Conservation (phyloP, 306 rosid species). For the Erythrophleum fordii region DNA sequence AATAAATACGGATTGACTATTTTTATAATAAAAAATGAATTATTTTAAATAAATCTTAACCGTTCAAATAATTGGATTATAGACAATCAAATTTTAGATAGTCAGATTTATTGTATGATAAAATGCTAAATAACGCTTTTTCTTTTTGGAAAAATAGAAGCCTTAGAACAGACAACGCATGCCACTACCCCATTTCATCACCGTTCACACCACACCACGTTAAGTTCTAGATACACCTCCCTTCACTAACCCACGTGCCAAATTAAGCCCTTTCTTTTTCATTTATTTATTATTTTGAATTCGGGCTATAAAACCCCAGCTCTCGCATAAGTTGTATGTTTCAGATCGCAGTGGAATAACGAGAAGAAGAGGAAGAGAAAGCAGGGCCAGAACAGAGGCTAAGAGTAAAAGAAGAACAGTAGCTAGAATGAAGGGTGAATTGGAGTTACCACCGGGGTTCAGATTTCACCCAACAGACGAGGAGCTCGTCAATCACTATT, state of each 20-base stretch:
- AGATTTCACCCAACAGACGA: constrained; percentile 97
- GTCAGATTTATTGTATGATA: no score
- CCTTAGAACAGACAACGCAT: neutral
- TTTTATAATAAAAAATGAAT: no score
- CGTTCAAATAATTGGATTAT: no score
- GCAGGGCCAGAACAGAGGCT: neutral
- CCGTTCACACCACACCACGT: neutral
- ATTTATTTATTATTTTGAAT: neutral
- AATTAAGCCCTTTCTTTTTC: neutral
- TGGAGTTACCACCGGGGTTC: constrained; percentile 86
- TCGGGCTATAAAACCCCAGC: constrained; percentile 35
- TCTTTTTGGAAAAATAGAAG: no score
- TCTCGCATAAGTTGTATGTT: neutral
- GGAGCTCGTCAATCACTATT: constrained; percentile 79
- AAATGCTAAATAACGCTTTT: no score
- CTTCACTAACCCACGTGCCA: constrained; percentile 50
- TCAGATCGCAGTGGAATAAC: constrained; percentile 9
- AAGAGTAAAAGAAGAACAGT: neutral
- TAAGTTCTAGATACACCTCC: constrained; percentile 17
- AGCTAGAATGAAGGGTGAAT: constrained; percentile 54
- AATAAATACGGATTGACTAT: no score
- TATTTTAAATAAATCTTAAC: no score
- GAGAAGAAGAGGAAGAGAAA: neutral
- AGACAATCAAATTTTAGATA: no score
- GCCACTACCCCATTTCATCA: neutral